These are phyloP conservation scores for Lipomyces yamanashiensis DNA, from an alignment of 805 yeast species.

Conservation along the genomic window DNA sequence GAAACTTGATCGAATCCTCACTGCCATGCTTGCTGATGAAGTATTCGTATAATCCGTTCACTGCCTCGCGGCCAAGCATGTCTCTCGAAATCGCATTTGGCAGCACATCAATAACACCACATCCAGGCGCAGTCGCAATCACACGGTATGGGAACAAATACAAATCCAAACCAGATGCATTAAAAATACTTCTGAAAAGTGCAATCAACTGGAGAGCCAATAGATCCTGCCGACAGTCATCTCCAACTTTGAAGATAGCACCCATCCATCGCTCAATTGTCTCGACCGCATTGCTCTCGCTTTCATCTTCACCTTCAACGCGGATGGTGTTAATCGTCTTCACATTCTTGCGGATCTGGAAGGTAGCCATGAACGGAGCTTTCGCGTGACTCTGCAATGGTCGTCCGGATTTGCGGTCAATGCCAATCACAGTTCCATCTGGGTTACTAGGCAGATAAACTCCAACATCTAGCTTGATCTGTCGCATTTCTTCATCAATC, in stretches of 20 bases:
- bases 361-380: slow-evolving; percentile 97
- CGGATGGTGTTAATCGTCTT: slow-evolving; percentile 38
- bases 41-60: slow-evolving; percentile 92
- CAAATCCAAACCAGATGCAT: slow-evolving; percentile 82
- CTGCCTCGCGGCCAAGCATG: slow-evolving; percentile 98
- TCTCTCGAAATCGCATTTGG: slow-evolving; percentile 96
- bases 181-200: slow-evolving; percentile 89
- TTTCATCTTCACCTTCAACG: slow-evolving; percentile 41
- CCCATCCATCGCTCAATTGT: slow-evolving; percentile 80
- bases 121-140: slow-evolving; percentile 98
- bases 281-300: slow-evolving; percentile 30
- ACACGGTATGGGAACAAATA: slow-evolving; percentile 93
- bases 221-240: slow-evolving; percentile 97
- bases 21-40: slow-evolving; percentile 91
- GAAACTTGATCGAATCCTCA: slow-evolving; percentile 88
- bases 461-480: slow-evolving; percentile 71
- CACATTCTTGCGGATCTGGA: slow-evolving; percentile 63
- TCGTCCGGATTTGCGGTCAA: slow-evolving; percentile 86
- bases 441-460: slow-evolving; percentile 97
- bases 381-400: slow-evolving; percentile 98
- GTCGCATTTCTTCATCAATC: slow-evolving; percentile 93
- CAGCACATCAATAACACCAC: slow-evolving; percentile 97
- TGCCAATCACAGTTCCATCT: slow-evolving; percentile 90
- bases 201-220: slow-evolving; percentile 90
- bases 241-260: slow-evolving; percentile 98